These are phyloP conservation scores for Fragilariopsis cylindrus DNA, from an alignment of 108 stramenopile genomes.

Conservation along the genomic window DNA sequence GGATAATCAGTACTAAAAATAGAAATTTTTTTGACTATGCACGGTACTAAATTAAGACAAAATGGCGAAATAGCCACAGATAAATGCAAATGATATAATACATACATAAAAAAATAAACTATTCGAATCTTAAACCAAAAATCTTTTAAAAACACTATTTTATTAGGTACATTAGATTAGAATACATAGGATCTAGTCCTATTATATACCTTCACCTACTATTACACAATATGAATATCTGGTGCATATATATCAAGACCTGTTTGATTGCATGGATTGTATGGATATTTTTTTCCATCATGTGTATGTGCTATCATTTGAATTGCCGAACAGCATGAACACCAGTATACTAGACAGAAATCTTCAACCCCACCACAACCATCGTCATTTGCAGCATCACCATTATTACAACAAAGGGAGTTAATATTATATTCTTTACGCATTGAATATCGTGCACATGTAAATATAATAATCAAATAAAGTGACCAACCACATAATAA, in stretches of 20 bases:
- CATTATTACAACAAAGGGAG: neutral
- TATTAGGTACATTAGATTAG: no score
- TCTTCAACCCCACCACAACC: neutral
- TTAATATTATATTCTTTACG: neutral
- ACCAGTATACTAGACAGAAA: neutral
- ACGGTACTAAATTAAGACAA: no score
- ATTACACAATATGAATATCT: no score
- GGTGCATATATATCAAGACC: neutral
- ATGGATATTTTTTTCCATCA: neutral
- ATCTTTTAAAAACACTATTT: no score
- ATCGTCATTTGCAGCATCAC: neutral
- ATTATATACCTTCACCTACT: no score
- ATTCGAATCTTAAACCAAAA: no score
- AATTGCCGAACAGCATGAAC: neutral
- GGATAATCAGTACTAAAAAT: no score
- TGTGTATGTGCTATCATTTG: neutral
- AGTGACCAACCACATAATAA: neutral
- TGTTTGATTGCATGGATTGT: neutral
- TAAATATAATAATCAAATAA: neutral
- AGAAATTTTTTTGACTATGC: no score
- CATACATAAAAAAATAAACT: no score
- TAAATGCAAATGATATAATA: no score
- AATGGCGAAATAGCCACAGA: no score
- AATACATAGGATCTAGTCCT: no score
- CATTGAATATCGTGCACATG: neutral